Evolutionary conservation across 1,284 basidiomycete genomes (phyloP).

Genomic region (Ganoderma lingzhi): DNA sequence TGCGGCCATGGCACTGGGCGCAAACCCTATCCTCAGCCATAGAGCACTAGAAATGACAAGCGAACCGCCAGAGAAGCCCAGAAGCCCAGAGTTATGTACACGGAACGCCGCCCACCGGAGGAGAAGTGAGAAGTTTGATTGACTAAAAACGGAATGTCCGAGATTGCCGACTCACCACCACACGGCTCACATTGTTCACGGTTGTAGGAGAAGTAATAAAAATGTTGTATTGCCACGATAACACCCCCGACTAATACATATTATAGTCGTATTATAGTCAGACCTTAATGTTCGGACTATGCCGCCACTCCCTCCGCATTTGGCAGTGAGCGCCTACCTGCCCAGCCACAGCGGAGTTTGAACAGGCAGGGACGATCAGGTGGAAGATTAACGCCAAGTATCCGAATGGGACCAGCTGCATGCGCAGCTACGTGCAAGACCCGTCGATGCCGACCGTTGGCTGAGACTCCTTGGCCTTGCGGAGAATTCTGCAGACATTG

Average conservation of each 20-base stretch:
- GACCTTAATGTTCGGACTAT: neutral
- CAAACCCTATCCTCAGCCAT: neutral
- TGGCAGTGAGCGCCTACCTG: neutral
- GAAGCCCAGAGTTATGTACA: neutral
- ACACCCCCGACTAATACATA: neutral
- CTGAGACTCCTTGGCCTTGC: slow-evolving; percentile 71
- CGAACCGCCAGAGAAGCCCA: neutral
- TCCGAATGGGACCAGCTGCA: too few species aligned
- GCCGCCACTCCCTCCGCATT: too few species aligned
- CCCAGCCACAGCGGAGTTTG: slow-evolving; percentile 9
- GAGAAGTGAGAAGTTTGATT: neutral
- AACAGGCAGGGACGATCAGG: neutral
- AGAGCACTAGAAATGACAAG: neutral
- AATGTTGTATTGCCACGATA: neutral
- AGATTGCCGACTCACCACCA: neutral
- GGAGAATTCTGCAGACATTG: slow-evolving; percentile 71
- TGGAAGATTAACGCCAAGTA: slow-evolving; percentile 6
- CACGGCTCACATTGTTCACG: neutral
- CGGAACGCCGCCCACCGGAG: neutral
- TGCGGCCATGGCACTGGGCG: neutral
- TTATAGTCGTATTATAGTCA: neutral
- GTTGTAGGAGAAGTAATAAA: neutral
- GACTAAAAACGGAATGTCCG: neutral
- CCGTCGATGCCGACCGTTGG: slow-evolving; percentile 75
- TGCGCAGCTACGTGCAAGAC: too few species aligned